Conservation (phyloP, 306 rosid genomes). For the Vigna nakashimae region DNA sequence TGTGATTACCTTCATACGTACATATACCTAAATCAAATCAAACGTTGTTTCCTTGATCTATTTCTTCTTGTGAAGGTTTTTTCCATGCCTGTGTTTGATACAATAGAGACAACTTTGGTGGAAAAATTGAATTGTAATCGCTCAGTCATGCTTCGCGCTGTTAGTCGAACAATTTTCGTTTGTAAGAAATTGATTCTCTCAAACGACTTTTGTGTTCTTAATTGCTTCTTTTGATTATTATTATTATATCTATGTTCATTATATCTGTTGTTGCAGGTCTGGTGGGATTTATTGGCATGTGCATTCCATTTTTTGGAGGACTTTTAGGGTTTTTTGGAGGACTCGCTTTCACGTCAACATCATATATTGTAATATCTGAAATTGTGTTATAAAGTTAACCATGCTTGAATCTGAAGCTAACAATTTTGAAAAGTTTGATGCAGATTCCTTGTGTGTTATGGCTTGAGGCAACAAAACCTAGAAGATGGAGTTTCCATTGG, state of each 20-base stretch:
- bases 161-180: constrained; percentile 52
- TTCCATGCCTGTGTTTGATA: constrained; percentile 72
- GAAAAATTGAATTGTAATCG: constrained; percentile 42
- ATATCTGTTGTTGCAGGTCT: constrained; percentile 34
- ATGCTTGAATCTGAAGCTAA: neutral
- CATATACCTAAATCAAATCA: neutral
- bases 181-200: constrained; percentile 51
- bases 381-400: neutral
- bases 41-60: no score
- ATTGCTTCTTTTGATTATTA: neutral
- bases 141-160: constrained; percentile 47
- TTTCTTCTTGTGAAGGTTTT: constrained; percentile 49
- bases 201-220: neutral
- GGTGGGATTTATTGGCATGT: constrained; percentile 56
- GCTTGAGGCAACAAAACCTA: constrained; percentile 50
- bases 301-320: constrained; percentile 84
- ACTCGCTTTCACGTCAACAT: constrained; percentile 70
- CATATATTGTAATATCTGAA: constrained; percentile 58
- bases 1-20: no score
- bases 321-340: constrained; percentile 80
- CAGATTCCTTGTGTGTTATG: constrained; percentile 74
- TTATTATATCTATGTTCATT: no score
- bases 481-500: constrained; percentile 58
- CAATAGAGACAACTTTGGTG: constrained; percentile 57
- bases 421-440: constrained; percentile 1